These are phyloP conservation scores for Fusarium sp. DNA, from an alignment of 2,329 filamentous ascomycete genomes.

Conservation along the genomic window DNA sequence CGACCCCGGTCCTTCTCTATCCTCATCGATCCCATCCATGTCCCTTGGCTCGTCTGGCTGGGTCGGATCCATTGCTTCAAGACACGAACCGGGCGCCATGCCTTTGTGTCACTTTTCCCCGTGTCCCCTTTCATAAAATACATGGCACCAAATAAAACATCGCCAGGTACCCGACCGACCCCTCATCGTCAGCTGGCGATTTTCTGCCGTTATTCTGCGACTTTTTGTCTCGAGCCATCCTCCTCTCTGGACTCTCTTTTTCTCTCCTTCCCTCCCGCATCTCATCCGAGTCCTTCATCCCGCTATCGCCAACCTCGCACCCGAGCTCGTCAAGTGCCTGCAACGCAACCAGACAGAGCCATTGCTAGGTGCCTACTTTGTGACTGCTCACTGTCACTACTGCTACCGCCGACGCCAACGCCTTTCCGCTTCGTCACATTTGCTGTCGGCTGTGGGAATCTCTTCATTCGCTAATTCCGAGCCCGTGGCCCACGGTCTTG, in stretches of 20 bases:
- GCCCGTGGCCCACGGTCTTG: conserved; percentile 44
- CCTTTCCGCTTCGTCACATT: conserved; percentile 43
- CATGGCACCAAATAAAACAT: conserved; percentile 48
- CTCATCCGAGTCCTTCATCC: neutral
- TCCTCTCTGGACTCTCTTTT: conserved; percentile 20
- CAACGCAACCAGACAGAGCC: conserved; percentile 7
- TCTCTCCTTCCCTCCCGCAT: conserved; percentile 14
- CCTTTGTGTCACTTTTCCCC: conserved; percentile 47
- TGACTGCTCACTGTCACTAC: conserved; percentile 26
- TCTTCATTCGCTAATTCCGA: conserved; percentile 43
- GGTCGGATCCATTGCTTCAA: conserved; percentile 47
- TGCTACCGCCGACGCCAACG: conserved; percentile 37
- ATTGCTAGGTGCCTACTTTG: conserved; percentile 5
- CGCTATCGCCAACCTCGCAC: neutral
- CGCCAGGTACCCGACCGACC: conserved; percentile 43
- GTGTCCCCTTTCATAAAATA: conserved; percentile 49
- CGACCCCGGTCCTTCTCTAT: conserved; percentile 28
- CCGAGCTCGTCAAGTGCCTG: conserved; percentile 2
- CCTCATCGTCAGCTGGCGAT: conserved; percentile 40
- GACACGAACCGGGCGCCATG: conserved; percentile 46
- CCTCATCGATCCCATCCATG: conserved; percentile 41
- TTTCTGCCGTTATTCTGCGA: conserved; percentile 23
- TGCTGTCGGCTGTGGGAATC: conserved; percentile 44
- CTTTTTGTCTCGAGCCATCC: conserved; percentile 23
- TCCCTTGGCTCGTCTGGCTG: conserved; percentile 44